These are phyloP conservation scores for Yamadazyma dushanensis DNA, from an alignment of 1,139 yeast genomes.

Conservation along the genomic window DNA sequence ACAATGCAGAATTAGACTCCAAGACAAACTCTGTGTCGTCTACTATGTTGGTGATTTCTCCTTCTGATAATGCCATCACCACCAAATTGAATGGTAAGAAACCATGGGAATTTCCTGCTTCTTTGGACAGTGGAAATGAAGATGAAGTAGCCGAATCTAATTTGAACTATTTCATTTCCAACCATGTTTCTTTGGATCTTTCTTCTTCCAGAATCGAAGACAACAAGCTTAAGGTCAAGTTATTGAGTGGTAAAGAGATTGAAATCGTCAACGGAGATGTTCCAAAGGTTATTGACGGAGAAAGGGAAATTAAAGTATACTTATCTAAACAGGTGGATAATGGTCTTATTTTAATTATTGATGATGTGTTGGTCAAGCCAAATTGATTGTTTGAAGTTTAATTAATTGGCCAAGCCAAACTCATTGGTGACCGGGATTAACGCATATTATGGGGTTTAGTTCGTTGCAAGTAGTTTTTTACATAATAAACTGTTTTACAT, in stretches of 20 bases:
- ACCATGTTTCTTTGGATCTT: conserved; percentile 43
- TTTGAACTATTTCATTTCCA: conserved; percentile 49
- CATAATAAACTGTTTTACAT: not conserved
- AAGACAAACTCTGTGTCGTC: conserved; percentile 39
- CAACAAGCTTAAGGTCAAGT: conserved; percentile 19
- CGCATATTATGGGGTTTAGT: not conserved
- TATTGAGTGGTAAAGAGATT: conserved; percentile 41
- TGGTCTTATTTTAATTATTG: conserved; percentile 57
- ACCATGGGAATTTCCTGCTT: conserved; percentile 71
- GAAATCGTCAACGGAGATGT: conserved; percentile 33
- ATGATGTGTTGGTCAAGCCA: conserved; percentile 34
- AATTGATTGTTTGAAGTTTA: not conserved
- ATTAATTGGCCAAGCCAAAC: no score
- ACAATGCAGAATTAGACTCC: conserved; percentile 41
- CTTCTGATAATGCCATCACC: conserved; percentile 55
- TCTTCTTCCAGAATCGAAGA: conserved; percentile 9
- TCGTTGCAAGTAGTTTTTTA: not conserved
- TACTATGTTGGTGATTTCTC: conserved; percentile 57
- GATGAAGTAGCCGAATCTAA: conserved; percentile 45
- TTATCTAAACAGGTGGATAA: conserved; percentile 51
- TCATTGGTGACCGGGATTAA: no score
- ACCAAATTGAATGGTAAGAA: conserved; percentile 37
- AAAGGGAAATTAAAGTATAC: conserved; percentile 28
- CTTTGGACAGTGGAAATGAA: conserved; percentile 36
- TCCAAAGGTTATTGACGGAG: conserved; percentile 16